Percentiles rank a stretch among this genome's conserved stretches.
Evolutionary conservation across 768 basidiomycete species (phyloP).

Genomic region (Phylloporus arenicola): DNA sequence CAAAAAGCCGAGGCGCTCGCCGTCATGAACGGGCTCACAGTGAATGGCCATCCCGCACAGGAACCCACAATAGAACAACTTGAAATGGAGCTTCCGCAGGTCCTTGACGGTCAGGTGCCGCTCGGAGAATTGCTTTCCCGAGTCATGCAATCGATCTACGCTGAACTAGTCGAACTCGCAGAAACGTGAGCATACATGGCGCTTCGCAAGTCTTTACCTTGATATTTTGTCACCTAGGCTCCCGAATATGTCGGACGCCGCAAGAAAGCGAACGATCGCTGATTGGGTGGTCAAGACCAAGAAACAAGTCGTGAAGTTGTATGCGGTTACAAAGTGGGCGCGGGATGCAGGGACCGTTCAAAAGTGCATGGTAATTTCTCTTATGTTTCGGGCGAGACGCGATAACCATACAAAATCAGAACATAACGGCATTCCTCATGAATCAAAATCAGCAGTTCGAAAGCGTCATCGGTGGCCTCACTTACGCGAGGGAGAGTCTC

Average conservation of each 20-base stretch:
- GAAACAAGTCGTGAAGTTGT: conserved; percentile 84
- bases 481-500: conserved; percentile 60
- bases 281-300: conserved; percentile 90
- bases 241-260: conserved; percentile 77
- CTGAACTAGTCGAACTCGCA: conserved; percentile 74
- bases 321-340: conserved; percentile 84
- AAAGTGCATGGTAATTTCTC: conserved; percentile 67
- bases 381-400: neutral
- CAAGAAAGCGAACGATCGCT: conserved; percentile 74
- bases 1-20: conserved; percentile 29
- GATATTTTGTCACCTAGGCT: conserved; percentile 38
- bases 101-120: conserved; percentile 67
- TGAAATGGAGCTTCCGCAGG: conserved; percentile 68
- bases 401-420: conserved; percentile 39
- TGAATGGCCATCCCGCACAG: conserved; percentile 34
- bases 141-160: conserved; percentile 73
- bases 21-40: conserved; percentile 24
- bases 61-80: conserved; percentile 49
- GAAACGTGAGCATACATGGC: conserved; percentile 62
- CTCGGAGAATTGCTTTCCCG: conserved; percentile 72
- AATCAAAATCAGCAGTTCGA: conserved; percentile 83
- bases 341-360: conserved; percentile 79
- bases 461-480: conserved; percentile 55
- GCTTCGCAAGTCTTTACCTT: conserved; percentile 1
- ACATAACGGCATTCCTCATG: conserved; percentile 83